Evolutionary conservation across 2,329 filamentous ascomycete species (phyloP), one percentile per base, ranked within the genome.

Genomic region (Monilinia fructigena): DNA sequence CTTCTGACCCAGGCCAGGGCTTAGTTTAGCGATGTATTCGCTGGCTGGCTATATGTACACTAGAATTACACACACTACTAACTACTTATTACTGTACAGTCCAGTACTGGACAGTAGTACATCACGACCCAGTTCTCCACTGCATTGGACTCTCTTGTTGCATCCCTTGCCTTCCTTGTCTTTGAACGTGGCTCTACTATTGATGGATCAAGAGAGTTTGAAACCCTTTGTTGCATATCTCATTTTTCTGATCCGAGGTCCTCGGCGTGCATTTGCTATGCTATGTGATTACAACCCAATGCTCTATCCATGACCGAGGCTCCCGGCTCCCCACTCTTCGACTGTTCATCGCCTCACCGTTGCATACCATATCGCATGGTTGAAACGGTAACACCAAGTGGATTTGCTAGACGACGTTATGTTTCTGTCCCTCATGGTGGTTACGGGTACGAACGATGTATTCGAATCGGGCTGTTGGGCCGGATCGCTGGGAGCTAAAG

Each of bases 271-370:
- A 35, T 60, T 23, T 48, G 35, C 5, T 35, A 5, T 35, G 31
- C 31, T 48, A 50, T 7, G 48, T 4, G 45, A 60, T 60, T 50
- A 60, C 45, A 48, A 35, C 26, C 42, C 18, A 59, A n/a, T 59
- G 7, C 12, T 48, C 47, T 47, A 16, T 31, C 42, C 40, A 10
- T 12, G 55, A 48, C 56, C 56, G 56, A 60, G 42, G 56, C 56
- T 60, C 56, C 35, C 56, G 42, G 56, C 56, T 60, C 56, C 35
- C 56, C 56, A 60, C 56, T 48, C 14, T 59, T 58, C 40, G 5
- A 20, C 23, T 28, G 18, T 18, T 35, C 31, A 16, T 4, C 26
- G n/a, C 18, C 26, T 47, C 40, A 35, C 20, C 31, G 14, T 53
- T 31, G 16, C 26, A 53, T 11, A 53, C 18, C 52, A 53, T 4